phyloP scores from a whole-genome alignment of 2,329 filamentous ascomycete species.

The Aspergillus brunneoviolaceus region DNA sequence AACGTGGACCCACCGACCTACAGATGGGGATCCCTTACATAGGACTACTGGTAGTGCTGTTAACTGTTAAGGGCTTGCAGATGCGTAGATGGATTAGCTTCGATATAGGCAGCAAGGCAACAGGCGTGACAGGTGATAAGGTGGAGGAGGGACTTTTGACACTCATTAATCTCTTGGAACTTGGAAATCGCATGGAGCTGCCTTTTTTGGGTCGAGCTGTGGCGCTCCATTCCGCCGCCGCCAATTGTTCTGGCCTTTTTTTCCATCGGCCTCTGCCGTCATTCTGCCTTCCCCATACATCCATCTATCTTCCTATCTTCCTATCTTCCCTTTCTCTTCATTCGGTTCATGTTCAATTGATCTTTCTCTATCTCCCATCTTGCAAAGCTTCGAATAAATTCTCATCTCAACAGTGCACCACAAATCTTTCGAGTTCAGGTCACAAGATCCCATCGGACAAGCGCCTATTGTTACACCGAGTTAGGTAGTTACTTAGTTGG shows the following conservation, averaged over 20 bases:
- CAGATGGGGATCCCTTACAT: not conserved
- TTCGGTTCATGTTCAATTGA: too few species aligned
- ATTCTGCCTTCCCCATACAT: not conserved
- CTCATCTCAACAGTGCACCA: too few species aligned
- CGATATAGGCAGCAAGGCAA: not conserved
- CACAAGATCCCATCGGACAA: too few species aligned
- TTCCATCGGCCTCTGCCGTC: not conserved
- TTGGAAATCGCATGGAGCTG: conserved; percentile 1
- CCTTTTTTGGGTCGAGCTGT: conserved; percentile 3
- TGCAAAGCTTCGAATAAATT: too few species aligned
- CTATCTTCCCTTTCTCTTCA: too few species aligned
- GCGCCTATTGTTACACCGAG: too few species aligned
- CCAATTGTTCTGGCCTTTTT: not conserved
- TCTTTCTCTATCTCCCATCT: too few species aligned
- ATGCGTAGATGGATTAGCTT: not conserved
- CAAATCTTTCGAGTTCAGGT: too few species aligned
- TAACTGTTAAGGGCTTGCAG: not conserved
- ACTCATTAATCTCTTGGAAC: too few species aligned
- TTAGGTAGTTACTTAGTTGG: too few species aligned
- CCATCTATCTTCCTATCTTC: too few species aligned
- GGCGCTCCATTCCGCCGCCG: not conserved
- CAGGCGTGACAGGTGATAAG: not conserved
- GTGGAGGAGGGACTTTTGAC: not conserved
- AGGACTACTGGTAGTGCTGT: not conserved
- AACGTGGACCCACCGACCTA: not conserved